Conservation (phyloP, 2,329 filamentous ascomycete genomes). For the Ophiostoma perfectum region DNA sequence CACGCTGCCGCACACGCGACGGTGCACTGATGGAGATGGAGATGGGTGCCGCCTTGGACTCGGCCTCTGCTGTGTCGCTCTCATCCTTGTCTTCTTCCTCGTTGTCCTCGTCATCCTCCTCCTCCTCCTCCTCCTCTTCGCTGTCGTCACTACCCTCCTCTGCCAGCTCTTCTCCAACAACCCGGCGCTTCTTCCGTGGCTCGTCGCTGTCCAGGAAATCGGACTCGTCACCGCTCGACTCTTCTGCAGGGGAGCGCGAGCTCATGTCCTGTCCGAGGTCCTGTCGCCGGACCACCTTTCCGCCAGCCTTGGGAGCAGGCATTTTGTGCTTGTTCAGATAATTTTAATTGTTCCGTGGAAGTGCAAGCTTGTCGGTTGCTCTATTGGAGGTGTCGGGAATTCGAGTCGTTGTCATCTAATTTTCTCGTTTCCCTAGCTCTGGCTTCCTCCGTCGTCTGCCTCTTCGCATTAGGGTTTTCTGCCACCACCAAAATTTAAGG, state of each 20-base stretch:
- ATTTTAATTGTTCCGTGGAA: background rate
- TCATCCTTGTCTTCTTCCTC: conserved; percentile 30
- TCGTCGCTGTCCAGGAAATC: conserved; percentile 42
- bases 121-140: conserved; percentile 26
- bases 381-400: background rate
- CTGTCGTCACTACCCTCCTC: conserved; percentile 27
- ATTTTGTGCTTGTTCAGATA: background rate
- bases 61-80: background rate
- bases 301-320: conserved; percentile 17
- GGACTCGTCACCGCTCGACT: conserved; percentile 35
- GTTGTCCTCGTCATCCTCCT: conserved; percentile 12
- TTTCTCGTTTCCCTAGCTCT: background rate
- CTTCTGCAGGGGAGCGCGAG: conserved; percentile 6
- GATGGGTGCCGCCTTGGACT: conserved; percentile 30
- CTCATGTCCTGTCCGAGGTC: conserved; percentile 16
- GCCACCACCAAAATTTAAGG: conserved; percentile 19
- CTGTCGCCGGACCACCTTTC: conserved; percentile 19
- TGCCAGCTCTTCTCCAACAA: background rate
- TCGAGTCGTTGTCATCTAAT: background rate
- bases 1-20: conserved; percentile 45
- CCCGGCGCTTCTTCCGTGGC: conserved; percentile 35
- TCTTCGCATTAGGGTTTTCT: conserved; percentile 17
- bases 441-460: background rate
- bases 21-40: conserved; percentile 46
- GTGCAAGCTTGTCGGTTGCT: background rate